Evolutionary conservation across 225 moss, liverwort and hornwort species (phyloP).

Genomic region (Pleurozium schreberi): DNA sequence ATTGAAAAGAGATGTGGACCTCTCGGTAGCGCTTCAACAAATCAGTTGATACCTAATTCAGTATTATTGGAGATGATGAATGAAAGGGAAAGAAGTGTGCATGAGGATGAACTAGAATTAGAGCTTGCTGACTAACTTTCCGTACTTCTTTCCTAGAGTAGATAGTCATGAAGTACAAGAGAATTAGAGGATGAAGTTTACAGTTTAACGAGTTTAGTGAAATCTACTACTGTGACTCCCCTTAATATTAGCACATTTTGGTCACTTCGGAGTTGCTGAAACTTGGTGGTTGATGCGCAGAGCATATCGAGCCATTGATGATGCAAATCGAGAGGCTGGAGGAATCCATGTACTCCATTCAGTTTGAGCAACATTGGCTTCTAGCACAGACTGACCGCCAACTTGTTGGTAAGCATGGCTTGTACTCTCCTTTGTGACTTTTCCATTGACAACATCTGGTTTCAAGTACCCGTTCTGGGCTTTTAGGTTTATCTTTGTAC

Average conservation of each 20-base stretch:
- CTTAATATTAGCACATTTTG: neutral
- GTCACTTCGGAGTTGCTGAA: neutral
- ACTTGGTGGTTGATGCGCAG: slow-evolving; percentile 25
- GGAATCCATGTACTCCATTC: slow-evolving; percentile 61
- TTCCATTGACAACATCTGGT: neutral
- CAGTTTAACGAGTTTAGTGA: neutral
- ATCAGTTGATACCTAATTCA: no score
- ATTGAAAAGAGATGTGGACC: neutral
- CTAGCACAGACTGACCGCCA: slow-evolving; percentile 68
- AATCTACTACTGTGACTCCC: neutral
- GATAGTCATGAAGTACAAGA: neutral
- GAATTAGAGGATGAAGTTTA: no score
- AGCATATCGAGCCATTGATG: slow-evolving; percentile 71
- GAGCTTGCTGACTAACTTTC: neutral
- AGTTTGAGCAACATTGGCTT: slow-evolving; percentile 92
- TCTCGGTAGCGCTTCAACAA: neutral
- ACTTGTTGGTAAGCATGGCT: slow-evolving; percentile 23
- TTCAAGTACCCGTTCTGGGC: neutral
- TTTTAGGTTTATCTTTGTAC: neutral
- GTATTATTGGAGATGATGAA: neutral
- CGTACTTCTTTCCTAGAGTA: neutral
- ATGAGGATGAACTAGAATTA: neutral
- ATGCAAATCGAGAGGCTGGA: slow-evolving; percentile 52
- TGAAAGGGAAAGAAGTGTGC: neutral
- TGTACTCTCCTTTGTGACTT: neutral